Conservation (phyloP, 441 rosid species). For the Pelargonium australe region DNA sequence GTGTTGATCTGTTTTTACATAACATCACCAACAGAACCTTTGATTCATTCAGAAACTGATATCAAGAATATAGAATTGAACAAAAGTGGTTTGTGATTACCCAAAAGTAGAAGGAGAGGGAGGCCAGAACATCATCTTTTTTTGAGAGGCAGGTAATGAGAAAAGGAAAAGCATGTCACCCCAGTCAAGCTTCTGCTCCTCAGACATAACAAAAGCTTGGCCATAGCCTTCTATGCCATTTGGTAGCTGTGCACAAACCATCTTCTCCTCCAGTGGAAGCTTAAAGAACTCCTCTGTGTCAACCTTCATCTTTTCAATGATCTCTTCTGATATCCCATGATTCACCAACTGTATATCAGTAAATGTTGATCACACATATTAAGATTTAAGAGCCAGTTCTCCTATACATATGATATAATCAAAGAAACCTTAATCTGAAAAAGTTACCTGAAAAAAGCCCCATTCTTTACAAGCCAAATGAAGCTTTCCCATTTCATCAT, state of each 20-base stretch:
- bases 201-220: conserved; percentile 42
- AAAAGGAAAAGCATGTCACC: conserved; percentile 40
- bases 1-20: conserved; percentile 18
- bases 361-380: no score
- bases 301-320: conserved; percentile 30
- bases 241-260: conserved; percentile 32
- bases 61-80: no score
- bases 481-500: conserved; percentile 29
- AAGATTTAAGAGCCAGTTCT: not conserved
- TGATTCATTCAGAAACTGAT: no score
- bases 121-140: conserved; percentile 33
- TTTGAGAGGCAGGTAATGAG: conserved; percentile 21
- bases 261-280: conserved; percentile 36
- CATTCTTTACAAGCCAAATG: conserved; percentile 42
- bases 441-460: conserved; percentile 51
- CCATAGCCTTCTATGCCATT: conserved; percentile 40
- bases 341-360: conserved; percentile 28
- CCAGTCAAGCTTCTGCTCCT: conserved; percentile 49
- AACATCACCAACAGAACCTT: no score
- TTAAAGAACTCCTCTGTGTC: conserved; percentile 32
- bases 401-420: not conserved
- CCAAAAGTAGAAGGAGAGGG: conserved; percentile 14
- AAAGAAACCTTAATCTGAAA: not conserved
- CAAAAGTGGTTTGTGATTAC: no score
- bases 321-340: conserved; percentile 31